Conservation (phyloP, 2,329 filamentous ascomycete species). For the Fusarium burgessii region DNA sequence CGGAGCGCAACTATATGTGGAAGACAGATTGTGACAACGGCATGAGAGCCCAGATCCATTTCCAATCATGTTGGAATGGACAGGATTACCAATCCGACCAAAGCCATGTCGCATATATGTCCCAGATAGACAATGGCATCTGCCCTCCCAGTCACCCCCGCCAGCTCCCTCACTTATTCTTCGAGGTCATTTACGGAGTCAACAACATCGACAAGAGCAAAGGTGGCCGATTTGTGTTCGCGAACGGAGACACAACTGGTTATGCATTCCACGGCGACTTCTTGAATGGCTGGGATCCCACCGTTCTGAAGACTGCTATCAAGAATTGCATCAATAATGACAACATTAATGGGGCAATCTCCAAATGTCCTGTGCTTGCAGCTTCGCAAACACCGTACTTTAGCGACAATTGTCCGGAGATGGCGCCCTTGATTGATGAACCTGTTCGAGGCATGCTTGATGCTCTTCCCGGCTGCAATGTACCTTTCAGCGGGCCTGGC, state of each 20-base stretch:
- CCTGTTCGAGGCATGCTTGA: constrained; percentile 33
- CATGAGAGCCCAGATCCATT: constrained; percentile 43
- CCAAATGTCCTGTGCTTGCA: constrained; percentile 32
- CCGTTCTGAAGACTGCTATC: constrained; percentile 32
- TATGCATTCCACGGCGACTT: constrained; percentile 44
- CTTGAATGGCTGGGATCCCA: constrained; percentile 36
- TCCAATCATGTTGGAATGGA: constrained; percentile 44
- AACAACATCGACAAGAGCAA: constrained; percentile 41
- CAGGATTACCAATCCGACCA: constrained; percentile 38
- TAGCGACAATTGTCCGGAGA: constrained; percentile 39
- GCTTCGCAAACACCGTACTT: constrained; percentile 39
- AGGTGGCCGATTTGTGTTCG: constrained; percentile 42
- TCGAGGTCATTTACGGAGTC: constrained; percentile 42
- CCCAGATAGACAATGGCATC: constrained; percentile 41
- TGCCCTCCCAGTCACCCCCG: constrained; percentile 41
- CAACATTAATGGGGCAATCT: constrained; percentile 19
- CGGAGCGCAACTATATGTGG: constrained; percentile 41
- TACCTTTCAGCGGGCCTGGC: constrained; percentile 31
- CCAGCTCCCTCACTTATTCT: constrained; percentile 39
- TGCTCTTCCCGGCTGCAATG: constrained; percentile 37
- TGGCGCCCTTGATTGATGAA: constrained; percentile 34
- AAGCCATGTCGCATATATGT: constrained; percentile 43
- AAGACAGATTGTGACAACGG: constrained; percentile 39
- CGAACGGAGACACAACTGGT: constrained; percentile 42
- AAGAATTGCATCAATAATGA: constrained; percentile 42